These are phyloP conservation scores for Kodamaea hsintzibuensis DNA, from an alignment of 805 yeast species.

Conservation along the genomic window DNA sequence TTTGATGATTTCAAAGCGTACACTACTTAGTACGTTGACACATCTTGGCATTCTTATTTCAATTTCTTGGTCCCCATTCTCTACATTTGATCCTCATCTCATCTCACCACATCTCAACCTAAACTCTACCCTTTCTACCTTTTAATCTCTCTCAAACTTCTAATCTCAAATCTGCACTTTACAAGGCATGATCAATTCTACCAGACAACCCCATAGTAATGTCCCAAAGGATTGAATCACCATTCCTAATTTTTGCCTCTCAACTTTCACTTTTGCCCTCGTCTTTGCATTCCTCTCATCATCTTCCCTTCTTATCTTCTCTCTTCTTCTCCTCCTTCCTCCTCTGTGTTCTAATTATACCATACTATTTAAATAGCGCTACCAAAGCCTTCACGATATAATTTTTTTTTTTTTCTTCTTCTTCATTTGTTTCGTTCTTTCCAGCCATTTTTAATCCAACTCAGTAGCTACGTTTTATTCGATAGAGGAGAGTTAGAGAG, in stretches of 20 bases:
- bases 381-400: neutral
- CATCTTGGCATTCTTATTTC: neutral
- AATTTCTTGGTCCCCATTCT: neutral
- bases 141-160: neutral
- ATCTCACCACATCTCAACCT: neutral
- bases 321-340: neutral
- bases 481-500: neutral
- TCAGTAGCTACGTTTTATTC: neutral
- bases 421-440: neutral
- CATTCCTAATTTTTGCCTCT: too few relatives aligned
- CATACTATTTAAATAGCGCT: neutral
- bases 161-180: neutral
- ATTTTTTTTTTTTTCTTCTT: neutral
- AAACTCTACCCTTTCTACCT: neutral
- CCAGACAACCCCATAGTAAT: neutral
- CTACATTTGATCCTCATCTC: too few relatives aligned
- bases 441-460: neutral
- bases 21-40: neutral
- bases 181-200: neutral
- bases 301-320: neutral
- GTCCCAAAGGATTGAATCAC: neutral
- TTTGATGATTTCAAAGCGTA: too few relatives aligned
- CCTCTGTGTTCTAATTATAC: neutral
- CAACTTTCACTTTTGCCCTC: too few relatives aligned
- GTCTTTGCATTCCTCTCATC: too few relatives aligned